Conservation (phyloP, 139 green algal genomes). For the Haematococcus sp. region DNA sequence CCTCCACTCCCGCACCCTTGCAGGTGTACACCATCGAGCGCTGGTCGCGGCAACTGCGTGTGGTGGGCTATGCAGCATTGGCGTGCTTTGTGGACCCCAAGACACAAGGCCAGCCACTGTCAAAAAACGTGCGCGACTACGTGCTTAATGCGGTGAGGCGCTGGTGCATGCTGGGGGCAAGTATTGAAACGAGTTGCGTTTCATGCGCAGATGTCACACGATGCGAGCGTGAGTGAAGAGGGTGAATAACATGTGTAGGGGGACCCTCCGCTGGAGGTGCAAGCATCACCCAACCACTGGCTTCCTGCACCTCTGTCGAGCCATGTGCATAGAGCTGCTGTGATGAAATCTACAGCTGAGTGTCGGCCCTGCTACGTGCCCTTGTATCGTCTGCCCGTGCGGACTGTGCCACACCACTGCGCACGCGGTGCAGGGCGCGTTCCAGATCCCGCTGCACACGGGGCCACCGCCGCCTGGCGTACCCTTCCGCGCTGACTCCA, state of each 20-base stretch:
- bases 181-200: too few relatives aligned
- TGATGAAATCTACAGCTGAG: too few relatives aligned
- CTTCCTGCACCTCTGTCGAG: too few relatives aligned
- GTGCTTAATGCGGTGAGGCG: constrained; percentile 51
- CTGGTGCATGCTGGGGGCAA: too few relatives aligned
- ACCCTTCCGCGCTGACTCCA: constrained; percentile 20
- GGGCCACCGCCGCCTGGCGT: constrained; percentile 11
- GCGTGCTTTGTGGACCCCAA: constrained; percentile 51
- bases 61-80: constrained; percentile 58
- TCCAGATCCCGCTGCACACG: constrained; percentile 59
- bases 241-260: too few relatives aligned
- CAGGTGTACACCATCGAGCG: constrained; percentile 49
- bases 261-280: too few relatives aligned
- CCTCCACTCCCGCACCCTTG: background rate
- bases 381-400: background rate
- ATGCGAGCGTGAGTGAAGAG: too few relatives aligned
- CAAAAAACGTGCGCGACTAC: constrained; percentile 49
- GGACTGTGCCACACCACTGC: background rate
- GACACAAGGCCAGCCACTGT: constrained; percentile 38
- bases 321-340: too few relatives aligned
- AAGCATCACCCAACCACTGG: too few relatives aligned
- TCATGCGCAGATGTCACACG: too few relatives aligned
- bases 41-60: constrained; percentile 20
- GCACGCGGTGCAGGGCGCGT: constrained; percentile 23
- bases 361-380: too few relatives aligned